Evolutionary conservation across 805 yeast species (phyloP), one percentile per base, ranked within the genome.

Genomic region (Candida pseudofarinosa): DNA sequence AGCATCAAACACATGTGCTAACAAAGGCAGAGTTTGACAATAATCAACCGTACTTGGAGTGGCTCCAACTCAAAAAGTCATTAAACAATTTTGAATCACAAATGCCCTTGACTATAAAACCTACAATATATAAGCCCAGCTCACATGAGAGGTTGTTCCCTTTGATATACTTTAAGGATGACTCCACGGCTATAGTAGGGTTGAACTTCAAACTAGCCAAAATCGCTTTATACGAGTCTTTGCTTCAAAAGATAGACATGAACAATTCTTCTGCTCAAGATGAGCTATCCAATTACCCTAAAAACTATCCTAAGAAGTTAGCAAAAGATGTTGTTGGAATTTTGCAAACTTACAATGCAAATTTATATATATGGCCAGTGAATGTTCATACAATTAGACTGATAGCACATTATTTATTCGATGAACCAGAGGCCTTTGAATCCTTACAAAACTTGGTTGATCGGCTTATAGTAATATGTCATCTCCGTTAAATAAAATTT

Each of bases 291-390:
- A 52, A 53, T 30, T 61, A 55, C 44, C 61, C 69, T 1, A 40
- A 52, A 2, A 53, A 58, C 23, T 61, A 56, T 42, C 45, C 50
- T 6, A 56, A 57, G 26, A 52, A 55, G 14, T 37, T 64, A 15
- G 63, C 72, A 16, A 57, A 56, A 41, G 73, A 68, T 30, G 54
- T 67, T 5, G 55, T 68, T 31, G 74, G 74, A 2, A 66, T 69
- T 23, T 45, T 69, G 50, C 58, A 56, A 40, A 63, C 72, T 2
- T 69, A 69, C 42, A 70, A 67, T 31, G 42, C 53, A 12, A 67
- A 63, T 44, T 33, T 54, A 31, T 42, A 46, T 23, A 50, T 69
- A 23, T 67, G 72, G 72, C 59, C 71, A 1, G 57, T 62, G 19
- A 63, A 58, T 44, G 54, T 65, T 14, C 72, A 67, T 43, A 56